phyloP scores from a whole-genome alignment of 1,284 basidiomycete species.

The Sporisorium iseilematis-ciliati region DNA sequence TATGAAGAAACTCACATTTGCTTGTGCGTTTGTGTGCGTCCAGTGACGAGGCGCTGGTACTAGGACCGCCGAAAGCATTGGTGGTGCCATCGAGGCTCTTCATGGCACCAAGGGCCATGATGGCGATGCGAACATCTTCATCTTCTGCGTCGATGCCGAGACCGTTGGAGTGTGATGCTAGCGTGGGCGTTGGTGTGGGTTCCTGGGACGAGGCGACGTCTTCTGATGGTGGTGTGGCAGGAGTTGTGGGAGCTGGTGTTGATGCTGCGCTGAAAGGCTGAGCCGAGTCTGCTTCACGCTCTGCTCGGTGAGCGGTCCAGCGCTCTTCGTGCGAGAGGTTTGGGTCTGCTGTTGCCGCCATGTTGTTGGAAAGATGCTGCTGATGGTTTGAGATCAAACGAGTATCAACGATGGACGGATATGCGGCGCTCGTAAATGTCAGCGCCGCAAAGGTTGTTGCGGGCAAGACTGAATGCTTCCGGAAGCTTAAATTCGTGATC shows the following conservation, averaged over 20 bases:
- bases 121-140: conserved; percentile 61
- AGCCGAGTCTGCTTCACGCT: conserved; percentile 21
- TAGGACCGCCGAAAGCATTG: conserved; percentile 16
- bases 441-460: not conserved
- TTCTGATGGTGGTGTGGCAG: conserved; percentile 42
- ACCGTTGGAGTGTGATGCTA: conserved; percentile 20
- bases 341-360: conserved; percentile 23
- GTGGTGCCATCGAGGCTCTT: conserved; percentile 55
- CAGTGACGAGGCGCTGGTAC: conserved; percentile 25
- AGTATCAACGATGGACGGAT: no score
- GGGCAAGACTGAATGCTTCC: conserved; percentile 5
- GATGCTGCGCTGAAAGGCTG: conserved; percentile 33
- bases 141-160: conserved; percentile 56
- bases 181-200: not conserved
- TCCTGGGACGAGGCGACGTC: conserved; percentile 37
- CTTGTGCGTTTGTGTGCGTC: conserved; percentile 27
- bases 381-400: not conserved
- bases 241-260: conserved; percentile 46
- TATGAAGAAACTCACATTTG: conserved; percentile 22
- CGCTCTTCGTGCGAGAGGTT: conserved; percentile 41
- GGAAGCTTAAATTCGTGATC: not conserved
- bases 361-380: conserved; percentile 4
- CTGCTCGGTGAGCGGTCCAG: conserved; percentile 45
- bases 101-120: conserved; percentile 62
- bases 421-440: no score